These are phyloP conservation scores for Talaromyces sp. DNA, from an alignment of 2,329 filamentous ascomycete genomes.

Conservation along the genomic window DNA sequence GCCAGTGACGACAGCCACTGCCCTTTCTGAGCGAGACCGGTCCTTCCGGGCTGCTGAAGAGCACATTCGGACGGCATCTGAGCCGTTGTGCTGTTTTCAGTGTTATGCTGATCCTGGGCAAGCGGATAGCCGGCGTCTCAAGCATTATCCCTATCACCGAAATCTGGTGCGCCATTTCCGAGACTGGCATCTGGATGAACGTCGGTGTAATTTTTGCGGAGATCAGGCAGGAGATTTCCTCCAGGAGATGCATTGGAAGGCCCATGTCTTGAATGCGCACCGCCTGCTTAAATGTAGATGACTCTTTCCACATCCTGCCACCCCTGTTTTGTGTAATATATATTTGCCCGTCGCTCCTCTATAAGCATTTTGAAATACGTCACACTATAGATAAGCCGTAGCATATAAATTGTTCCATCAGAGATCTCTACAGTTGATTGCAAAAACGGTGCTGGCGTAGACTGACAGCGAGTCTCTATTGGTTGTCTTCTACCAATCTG, in stretches of 20 bases:
- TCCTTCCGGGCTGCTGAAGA: not conserved
- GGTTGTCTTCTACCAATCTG: no score
- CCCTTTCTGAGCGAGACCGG: not conserved
- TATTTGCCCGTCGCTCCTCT: not conserved
- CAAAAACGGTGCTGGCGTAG: no score
- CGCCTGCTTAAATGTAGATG: slow-evolving; percentile 3
- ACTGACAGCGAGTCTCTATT: no score
- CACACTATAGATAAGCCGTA: not conserved
- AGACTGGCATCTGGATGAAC: slow-evolving; percentile 3
- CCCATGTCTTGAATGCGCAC: not conserved
- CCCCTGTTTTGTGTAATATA: not conserved
- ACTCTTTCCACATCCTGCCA: not conserved
- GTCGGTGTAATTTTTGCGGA: slow-evolving; percentile 9
- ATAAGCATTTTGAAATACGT: not conserved
- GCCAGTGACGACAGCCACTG: not conserved
- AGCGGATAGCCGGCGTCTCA: slow-evolving; percentile 4
- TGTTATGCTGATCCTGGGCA: not conserved
- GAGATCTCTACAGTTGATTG: not conserved
- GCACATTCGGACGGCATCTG: not conserved
- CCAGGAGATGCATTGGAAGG: slow-evolving; percentile 8
- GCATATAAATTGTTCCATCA: not conserved
- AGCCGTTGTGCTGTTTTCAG: slow-evolving; percentile 11
- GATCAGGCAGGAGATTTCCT: slow-evolving; percentile 1
- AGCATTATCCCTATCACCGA: slow-evolving; percentile 3
- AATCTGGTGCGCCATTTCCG: slow-evolving; percentile 12